Percentiles rank a stretch among this genome's conserved stretches.
phyloP scores from a whole-genome alignment of 331 rosid genomes.

The Saraca asoca region DNA sequence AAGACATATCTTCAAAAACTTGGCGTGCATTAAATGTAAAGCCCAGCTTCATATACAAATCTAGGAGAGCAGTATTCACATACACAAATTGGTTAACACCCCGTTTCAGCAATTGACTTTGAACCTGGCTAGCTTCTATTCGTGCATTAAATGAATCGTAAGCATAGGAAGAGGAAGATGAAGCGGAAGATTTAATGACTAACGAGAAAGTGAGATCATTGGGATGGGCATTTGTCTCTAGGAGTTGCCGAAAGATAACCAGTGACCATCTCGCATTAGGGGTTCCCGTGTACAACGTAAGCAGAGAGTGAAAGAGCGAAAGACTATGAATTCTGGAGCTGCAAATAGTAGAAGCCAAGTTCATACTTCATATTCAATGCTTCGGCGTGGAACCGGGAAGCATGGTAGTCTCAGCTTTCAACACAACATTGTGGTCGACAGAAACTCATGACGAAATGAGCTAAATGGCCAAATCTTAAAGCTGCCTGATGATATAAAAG shows the following conservation, averaged over 20 bases:
- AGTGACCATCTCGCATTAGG: conserved; percentile 34
- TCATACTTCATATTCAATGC: no score
- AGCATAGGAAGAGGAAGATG: conserved; percentile 36
- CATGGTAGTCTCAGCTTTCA: no score
- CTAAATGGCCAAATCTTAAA: no score
- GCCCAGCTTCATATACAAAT: conserved; percentile 56
- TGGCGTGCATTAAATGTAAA: conserved; percentile 44
- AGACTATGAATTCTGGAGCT: no score
- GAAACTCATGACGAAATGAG: no score
- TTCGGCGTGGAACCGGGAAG: no score
- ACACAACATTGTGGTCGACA: no score
- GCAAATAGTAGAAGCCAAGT: no score
- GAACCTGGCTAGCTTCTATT: conserved; percentile 59
- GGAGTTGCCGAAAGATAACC: conserved; percentile 51
- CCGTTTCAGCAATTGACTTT: conserved; percentile 53
- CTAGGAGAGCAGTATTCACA: conserved; percentile 63
- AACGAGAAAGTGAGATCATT: conserved; percentile 59
- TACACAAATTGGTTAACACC: conserved; percentile 52
- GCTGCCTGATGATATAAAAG: no score
- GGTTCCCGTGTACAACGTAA: conserved; percentile 36
- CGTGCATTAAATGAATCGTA: conserved; percentile 3
- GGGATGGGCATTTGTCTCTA: conserved; percentile 45
- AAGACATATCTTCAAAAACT: conserved; percentile 62
- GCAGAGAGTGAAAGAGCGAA: conserved; percentile 24
- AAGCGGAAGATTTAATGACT: conserved; percentile 61